Conservation (phyloP, 495 filamentous ascomycete species). For the Astrocystis sublimbata region DNA sequence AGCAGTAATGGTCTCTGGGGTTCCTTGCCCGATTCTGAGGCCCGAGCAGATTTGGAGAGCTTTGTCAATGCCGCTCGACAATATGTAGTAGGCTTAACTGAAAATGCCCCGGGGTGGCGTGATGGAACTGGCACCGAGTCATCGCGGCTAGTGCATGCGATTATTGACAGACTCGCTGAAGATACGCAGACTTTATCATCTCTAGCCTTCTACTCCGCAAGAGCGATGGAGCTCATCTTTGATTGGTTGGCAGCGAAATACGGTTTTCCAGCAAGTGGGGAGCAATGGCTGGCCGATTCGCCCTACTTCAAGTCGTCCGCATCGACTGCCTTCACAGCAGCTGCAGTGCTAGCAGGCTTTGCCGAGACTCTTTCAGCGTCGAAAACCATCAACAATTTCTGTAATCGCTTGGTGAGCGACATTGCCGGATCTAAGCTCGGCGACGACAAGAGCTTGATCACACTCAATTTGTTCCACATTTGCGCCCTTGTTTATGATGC, state of each 20-base stretch:
- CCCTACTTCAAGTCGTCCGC: constrained; percentile 42
- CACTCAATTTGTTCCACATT: constrained; percentile 47
- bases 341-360: constrained; percentile 57
- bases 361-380: constrained; percentile 48
- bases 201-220: constrained; percentile 50
- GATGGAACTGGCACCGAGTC: constrained; percentile 28
- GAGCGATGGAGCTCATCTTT: constrained; percentile 46
- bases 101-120: constrained; percentile 32
- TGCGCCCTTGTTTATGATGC: constrained; percentile 46
- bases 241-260: constrained; percentile 39
- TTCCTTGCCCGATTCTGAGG: constrained; percentile 38
- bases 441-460: constrained; percentile 40
- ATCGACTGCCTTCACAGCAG: constrained; percentile 47
- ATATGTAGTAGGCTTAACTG: constrained; percentile 53
- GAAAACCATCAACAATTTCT: constrained; percentile 47
- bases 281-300: constrained; percentile 43
- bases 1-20: constrained; percentile 40
- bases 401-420: constrained; percentile 57
- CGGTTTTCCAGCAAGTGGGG: constrained; percentile 39
- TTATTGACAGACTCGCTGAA: constrained; percentile 41
- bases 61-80: constrained; percentile 59
- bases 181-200: constrained; percentile 34
- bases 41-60: constrained; percentile 61
- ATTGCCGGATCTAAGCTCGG: constrained; percentile 43
- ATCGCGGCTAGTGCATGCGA: constrained; percentile 32